Evolutionary conservation across 225 moss, liverwort and hornwort species (phyloP), one percentile per base, ranked within the genome.

Genomic region (Climacium dendroides): DNA sequence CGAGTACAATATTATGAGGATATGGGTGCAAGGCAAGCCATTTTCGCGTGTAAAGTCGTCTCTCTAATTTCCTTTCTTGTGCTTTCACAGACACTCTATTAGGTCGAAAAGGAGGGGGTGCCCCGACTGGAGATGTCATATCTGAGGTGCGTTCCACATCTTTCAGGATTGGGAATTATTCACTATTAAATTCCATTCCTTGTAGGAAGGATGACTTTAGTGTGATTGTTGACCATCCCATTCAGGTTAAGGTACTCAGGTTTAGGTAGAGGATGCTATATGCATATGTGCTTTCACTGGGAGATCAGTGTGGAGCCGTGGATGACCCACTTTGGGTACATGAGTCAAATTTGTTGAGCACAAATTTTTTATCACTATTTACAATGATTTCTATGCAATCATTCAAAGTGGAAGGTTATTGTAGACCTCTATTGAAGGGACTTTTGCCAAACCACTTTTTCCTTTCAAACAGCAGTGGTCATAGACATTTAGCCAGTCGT

Each of bases 71-170:
- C 19, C 5, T 39, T 35, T 52, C 63, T 85, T 79, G 78, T 79
- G 70, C 74, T 73, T 43, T 85, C 74, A 45, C 87, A 92, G 92
- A 85, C 15, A 34, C 80, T 66, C 87, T 35, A 74, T 63, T 82
- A 87, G 90, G 89, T 82, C 90, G 75, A 35, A 84, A 84, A 71
- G 86, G 80, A 76, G 59, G 80, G 39, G 88, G 86, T 76, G n/a
- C 50, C 65, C 73, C 77, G 80, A 32, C 81, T 60, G 92, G 90
- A 85, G 89, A 91, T 90, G 73, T 85, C 79, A 79, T 89, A 54
- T 87, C 87, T 72, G 87, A 92, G 90, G 92, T 92, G 72, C 43
- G 74, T 78, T 84, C 8, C 48, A 65, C 73, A 80, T 79, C 79
- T 78, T 60, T 19, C 15, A 74, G n/a, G 79, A 28, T 52, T 83